A percentile compares a stretch with the other conserved stretches of the same genome.
Conservation (phyloP, 1,139 yeast genomes). For the Candida sp. region DNA sequence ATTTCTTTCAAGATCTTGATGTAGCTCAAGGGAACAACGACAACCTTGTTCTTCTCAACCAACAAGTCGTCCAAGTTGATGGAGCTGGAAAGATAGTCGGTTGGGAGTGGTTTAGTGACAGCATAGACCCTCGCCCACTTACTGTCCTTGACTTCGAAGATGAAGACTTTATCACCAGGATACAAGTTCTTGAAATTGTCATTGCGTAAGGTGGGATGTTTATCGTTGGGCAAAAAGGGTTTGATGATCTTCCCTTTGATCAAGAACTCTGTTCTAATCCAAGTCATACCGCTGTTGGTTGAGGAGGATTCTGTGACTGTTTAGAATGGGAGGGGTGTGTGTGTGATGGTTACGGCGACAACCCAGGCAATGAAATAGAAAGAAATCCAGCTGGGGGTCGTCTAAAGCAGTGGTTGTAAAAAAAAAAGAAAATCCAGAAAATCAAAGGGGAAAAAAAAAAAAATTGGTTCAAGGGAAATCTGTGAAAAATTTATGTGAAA, state of each 20-base stretch:
- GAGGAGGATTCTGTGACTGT: background rate
- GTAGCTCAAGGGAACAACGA: constrained; percentile 64
- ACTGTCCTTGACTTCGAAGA: constrained; percentile 68
- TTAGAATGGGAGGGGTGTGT: background rate
- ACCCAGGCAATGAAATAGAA: background rate
- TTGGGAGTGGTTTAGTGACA: constrained; percentile 65
- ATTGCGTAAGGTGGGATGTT: constrained; percentile 44
- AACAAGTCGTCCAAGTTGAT: constrained; percentile 68
- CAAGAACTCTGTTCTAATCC: constrained; percentile 44
- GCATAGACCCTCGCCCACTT: constrained; percentile 87
- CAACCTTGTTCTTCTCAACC: constrained; percentile 51
- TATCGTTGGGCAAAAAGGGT: constrained; percentile 66
- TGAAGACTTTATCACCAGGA: constrained; percentile 82
- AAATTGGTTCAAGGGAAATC: background rate
- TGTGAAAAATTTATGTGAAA: background rate
- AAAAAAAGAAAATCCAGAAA: background rate
- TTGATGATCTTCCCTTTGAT: constrained; percentile 56
- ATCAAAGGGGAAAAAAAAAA: background rate
- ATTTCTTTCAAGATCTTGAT: constrained; percentile 41
- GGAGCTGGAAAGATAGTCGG: constrained; percentile 66
- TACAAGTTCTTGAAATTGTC: constrained; percentile 57
- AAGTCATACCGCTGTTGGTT: constrained; percentile 17
- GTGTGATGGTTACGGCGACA: background rate
- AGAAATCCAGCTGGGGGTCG: background rate
- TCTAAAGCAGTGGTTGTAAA: background rate